phyloP scores from a whole-genome alignment of 345 rosid genomes.

The Eucalyptus albens region DNA sequence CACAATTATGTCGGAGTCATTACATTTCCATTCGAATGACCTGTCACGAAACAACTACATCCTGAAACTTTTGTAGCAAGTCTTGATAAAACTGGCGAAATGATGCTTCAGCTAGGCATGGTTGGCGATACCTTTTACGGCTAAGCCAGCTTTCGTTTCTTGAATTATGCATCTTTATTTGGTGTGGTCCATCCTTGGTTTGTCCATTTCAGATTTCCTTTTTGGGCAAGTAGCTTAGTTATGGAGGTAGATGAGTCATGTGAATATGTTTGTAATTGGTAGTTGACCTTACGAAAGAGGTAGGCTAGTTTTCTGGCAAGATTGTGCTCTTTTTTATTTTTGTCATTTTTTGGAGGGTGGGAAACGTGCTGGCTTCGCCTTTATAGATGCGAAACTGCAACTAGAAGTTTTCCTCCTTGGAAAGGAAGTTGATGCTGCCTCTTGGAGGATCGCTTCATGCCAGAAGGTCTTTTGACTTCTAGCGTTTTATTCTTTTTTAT shows the following conservation, averaged over 20 bases:
- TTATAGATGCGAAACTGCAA: background rate
- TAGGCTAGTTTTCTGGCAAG: background rate
- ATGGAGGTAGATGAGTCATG: background rate
- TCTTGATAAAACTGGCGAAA: background rate
- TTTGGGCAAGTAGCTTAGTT: background rate
- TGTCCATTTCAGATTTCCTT: background rate
- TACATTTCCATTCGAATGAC: background rate
- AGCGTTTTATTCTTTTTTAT: background rate
- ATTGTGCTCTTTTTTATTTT: background rate
- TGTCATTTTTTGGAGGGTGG: background rate
- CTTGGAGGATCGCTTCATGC: background rate
- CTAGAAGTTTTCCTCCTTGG: background rate
- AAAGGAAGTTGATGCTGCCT: background rate
- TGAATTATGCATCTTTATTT: background rate
- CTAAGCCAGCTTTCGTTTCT: background rate
- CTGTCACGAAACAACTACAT: background rate
- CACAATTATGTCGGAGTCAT: background rate
- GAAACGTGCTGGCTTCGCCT: background rate
- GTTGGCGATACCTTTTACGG: background rate
- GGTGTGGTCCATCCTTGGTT: background rate
- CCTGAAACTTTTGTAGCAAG: background rate
- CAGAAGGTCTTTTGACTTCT: background rate
- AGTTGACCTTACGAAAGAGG: background rate
- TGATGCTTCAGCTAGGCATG: background rate
- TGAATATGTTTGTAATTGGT: background rate